Evolutionary conservation across 352 stramenopile genomes (phyloP).

Genomic region (Globisporangium irregulare): DNA sequence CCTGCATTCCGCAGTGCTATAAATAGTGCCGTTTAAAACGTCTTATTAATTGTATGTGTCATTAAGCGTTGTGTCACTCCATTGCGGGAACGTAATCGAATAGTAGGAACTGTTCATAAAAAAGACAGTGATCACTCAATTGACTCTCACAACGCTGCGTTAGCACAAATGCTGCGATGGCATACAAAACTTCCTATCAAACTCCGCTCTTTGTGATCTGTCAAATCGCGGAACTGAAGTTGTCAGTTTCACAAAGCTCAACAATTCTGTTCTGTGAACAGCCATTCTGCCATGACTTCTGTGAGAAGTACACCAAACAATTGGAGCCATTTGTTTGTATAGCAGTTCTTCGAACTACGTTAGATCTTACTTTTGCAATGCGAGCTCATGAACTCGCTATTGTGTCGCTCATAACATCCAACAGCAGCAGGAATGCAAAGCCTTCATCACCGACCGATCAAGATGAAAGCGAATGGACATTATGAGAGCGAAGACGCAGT

Average conservation of each 20-base stretch:
- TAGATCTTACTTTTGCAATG: no score
- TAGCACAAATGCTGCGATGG: neutral
- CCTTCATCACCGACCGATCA: no score
- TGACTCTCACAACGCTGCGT: neutral
- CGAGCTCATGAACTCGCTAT: no score
- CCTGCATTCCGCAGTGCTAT: neutral
- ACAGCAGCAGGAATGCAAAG: no score
- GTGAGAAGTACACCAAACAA: no score
- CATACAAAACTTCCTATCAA: neutral
- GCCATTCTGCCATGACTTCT: no score
- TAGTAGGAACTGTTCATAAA: neutral
- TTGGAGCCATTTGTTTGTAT: no score
- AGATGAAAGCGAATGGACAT: no score
- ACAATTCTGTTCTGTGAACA: no score
- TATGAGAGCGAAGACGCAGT: no score
- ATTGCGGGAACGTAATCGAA: neutral
- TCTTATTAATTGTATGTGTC: neutral
- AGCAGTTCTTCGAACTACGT: no score
- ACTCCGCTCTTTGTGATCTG: neutral
- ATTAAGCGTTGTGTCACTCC: neutral
- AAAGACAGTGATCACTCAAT: neutral
- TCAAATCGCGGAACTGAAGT: neutral
- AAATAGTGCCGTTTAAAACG: neutral
- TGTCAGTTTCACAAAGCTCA: neutral
- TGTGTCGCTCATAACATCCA: no score